Evolutionary conservation across 2,329 filamentous ascomycete genomes (phyloP), one percentile per base, ranked within the genome.

Genomic region (Mariannaea sp.): DNA sequence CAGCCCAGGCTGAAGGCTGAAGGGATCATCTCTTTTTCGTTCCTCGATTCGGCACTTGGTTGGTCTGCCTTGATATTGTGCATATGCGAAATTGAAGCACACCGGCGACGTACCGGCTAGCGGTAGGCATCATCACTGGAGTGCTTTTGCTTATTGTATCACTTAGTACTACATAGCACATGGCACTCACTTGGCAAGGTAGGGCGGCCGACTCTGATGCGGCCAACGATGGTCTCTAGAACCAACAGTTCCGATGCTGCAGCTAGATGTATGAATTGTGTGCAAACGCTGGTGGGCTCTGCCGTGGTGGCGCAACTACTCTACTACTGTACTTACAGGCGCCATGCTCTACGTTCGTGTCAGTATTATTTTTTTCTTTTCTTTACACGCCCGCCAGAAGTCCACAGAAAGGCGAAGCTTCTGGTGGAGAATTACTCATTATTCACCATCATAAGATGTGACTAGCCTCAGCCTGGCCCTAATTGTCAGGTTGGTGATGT

Each of bases 371-470:
- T n/a, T n/a, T n/a, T n/a, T n/a, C n/a, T n/a, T n/a, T n/a, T n/a
- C n/a, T n/a, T n/a, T n/a, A n/a, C n/a, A n/a, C n/a, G n/a, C n/a
- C 52, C 35, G 63, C 59, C 59, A 65, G 65, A 58, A 35, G 36
- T 38, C 54, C n/a, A n/a, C n/a, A n/a, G n/a, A n/a, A n/a, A n/a
- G n/a, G n/a, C n/a, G n/a, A n/a, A n/a, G n/a, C n/a, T n/a, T n/a
- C n/a, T n/a, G n/a, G n/a, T n/a, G n/a, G n/a, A n/a, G n/a, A n/a
- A n/a, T n/a, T n/a, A n/a, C n/a, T n/a, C n/a, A n/a, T n/a, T n/a
- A n/a, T n/a, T n/a, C n/a, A n/a, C n/a, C n/a, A n/a, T n/a, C n/a
- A n/a, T n/a, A n/a, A n/a, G n/a, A n/a, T n/a, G n/a, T n/a, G n/a
- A 24, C 19, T 44, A 50, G 48, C 48, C 22, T 16, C 32, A 16